Base-by-base conservation (phyloP, 108 stramenopile genomes). In the Cylindrotheca closterium region DNA sequence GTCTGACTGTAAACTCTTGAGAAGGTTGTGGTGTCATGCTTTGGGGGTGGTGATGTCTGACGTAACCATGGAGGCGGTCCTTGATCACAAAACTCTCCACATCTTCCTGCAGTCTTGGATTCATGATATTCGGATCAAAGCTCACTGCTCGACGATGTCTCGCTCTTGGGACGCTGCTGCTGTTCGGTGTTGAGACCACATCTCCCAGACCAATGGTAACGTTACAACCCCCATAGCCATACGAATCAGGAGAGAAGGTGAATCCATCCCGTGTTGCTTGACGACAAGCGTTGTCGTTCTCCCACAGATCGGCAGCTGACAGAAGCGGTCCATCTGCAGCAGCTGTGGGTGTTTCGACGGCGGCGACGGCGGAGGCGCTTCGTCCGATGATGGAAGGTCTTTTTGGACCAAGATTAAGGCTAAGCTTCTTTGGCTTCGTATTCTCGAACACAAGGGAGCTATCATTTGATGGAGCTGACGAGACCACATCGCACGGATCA, bases 221-320 rank as follows among this genome's bases (percentile, higher is more conserved):
- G 37, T 42, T 42, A 15, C 15, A 15, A 42, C 37, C 37, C 15
- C 37, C 37, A 15, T 42, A 42, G 10, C 37, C 37, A 15, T 42
- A 15, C 10, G 15, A 10, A 42, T 34, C 58, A 2, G 32, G 58
- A 21, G 32, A 31, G 15, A 37, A 21, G 22, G 37, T n/a, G 58
- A 34, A 31, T 12, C 58, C 58, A 30, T 37, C 31, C 18, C 30
- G 19, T 2, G 33, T 22, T 2, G 58, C 58, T 21, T 59, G 19
- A 4, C 10, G 32, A 24, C 33, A 59, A 22, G 21, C 31, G 30
- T 59, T 34, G 33, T 59, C 58, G 17, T 30, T 23, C 30, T 59
- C 58, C 58, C 58, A 59, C 34, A 59, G 37, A 21, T 59, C 58
- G 18, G 22, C 15, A 19, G 30, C 2, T n/a, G 58, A 3, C 4